Conservation (phyloP, 73 alveolate species). For the Tetrahymena malaccensis region DNA sequence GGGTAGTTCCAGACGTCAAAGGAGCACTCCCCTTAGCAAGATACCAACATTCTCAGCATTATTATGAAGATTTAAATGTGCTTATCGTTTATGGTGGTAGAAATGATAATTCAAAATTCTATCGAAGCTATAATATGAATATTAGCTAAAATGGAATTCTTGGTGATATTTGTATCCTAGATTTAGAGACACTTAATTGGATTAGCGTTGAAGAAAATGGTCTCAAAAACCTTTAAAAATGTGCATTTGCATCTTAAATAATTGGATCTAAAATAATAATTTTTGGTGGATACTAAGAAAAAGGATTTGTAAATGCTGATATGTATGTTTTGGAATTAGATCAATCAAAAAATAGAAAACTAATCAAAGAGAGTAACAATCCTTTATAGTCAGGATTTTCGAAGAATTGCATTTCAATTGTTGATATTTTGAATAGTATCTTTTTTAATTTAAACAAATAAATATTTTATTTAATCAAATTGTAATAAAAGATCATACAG, state of each 20-base stretch:
- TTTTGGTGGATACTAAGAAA: constrained; percentile 33
- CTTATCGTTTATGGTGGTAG: constrained; percentile 85
- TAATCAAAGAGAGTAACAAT: constrained; percentile 21
- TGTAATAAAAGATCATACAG: not conserved
- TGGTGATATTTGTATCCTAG: constrained; percentile 34
- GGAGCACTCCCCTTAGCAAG: constrained; percentile 83
- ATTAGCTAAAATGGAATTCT: constrained; percentile 3
- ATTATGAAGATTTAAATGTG: constrained; percentile 54
- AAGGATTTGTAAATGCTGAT: constrained; percentile 34
- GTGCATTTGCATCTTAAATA: constrained; percentile 5
- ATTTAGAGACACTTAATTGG: constrained; percentile 8
- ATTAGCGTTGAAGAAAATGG: constrained; percentile 9
- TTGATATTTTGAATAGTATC: not conserved
- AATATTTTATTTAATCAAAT: not conserved
- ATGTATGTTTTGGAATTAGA: constrained; percentile 22
- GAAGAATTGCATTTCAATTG: not conserved
- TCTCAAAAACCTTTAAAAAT: constrained; percentile 4
- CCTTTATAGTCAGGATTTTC: not conserved
- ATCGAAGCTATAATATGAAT: not conserved
- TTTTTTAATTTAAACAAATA: not conserved
- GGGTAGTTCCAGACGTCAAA: constrained; percentile 55
- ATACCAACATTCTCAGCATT: constrained; percentile 79
- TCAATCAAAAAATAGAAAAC: constrained; percentile 5
- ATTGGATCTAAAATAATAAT: constrained; percentile 27
- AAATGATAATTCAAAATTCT: constrained; percentile 52